Percentiles rank a stretch among this genome's conserved stretches.
These are phyloP conservation scores for Podaxis sp. DNA, from an alignment of 768 basidiomycete species.

Conservation along the genomic window DNA sequence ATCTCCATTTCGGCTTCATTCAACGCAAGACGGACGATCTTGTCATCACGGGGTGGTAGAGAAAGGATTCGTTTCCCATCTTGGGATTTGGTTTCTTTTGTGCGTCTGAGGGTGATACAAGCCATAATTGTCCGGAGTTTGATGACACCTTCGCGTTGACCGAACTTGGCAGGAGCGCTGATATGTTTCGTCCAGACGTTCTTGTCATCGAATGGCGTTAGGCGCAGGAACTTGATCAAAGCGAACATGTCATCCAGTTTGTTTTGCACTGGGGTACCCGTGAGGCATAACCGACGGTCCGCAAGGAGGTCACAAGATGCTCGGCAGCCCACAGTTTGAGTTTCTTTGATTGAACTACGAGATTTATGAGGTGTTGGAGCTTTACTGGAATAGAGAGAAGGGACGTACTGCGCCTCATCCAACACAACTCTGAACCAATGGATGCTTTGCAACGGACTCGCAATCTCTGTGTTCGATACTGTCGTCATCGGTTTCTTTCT, in stretches of 20 bases:
- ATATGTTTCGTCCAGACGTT: constrained; percentile 91
- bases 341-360: constrained; percentile 92
- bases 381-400: background rate
- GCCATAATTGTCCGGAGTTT: constrained; percentile 98
- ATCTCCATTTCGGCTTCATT: constrained; percentile 78
- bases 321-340: constrained; percentile 88
- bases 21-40: constrained; percentile 83
- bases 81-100: constrained; percentile 82
- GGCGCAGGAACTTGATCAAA: constrained; percentile 90
- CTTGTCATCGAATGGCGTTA: constrained; percentile 93
- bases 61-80: constrained; percentile 85
- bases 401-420: constrained; percentile 92
- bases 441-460: constrained; percentile 88
- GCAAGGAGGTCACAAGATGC: constrained; percentile 95
- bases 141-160: constrained; percentile 83
- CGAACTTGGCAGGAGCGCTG: constrained; percentile 89
- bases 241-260: constrained; percentile 98
- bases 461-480: constrained; percentile 38
- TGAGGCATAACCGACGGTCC: constrained; percentile 88
- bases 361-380: constrained; percentile 9
- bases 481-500: constrained; percentile 50
- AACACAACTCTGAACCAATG: constrained; percentile 96
- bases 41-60: constrained; percentile 88
- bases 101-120: constrained; percentile 92
- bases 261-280: constrained; percentile 99